Conservation (phyloP, 2,329 filamentous ascomycete species). For the Colletotrichum sp. region DNA sequence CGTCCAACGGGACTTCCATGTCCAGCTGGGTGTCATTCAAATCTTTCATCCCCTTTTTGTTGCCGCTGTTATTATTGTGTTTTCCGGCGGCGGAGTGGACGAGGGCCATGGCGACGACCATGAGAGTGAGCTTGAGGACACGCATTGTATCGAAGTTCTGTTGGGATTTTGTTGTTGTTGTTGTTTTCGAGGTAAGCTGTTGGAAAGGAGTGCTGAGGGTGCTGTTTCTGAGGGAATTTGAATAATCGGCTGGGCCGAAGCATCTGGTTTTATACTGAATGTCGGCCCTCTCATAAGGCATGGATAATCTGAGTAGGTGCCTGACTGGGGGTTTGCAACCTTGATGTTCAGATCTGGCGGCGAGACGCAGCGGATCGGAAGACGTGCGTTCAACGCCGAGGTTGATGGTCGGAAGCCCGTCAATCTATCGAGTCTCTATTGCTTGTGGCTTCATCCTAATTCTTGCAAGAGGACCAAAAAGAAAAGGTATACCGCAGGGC, state of each 20-base stretch:
- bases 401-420: accelerated
- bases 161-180: too few species aligned
- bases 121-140: accelerated
- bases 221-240: not conserved
- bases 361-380: not conserved
- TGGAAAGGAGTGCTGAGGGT: not conserved
- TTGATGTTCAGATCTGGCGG: not conserved
- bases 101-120: not conserved
- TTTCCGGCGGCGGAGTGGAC: not conserved
- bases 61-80: too few species aligned
- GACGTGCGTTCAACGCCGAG: not conserved
- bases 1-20: not conserved
- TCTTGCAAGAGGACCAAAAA: not conserved
- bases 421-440: accelerated
- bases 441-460: not conserved
- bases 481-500: accelerated
- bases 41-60: too few species aligned
- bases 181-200: not conserved
- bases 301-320: accelerated
- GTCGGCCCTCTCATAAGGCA: too few species aligned
- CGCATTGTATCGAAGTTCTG: not conserved
- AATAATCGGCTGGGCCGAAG: accelerated
- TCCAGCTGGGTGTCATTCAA: not conserved
- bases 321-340: accelerated
- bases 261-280: not conserved